phyloP scores from a whole-genome alignment of 345 rosid genomes.

The Eutrema japonicum region DNA sequence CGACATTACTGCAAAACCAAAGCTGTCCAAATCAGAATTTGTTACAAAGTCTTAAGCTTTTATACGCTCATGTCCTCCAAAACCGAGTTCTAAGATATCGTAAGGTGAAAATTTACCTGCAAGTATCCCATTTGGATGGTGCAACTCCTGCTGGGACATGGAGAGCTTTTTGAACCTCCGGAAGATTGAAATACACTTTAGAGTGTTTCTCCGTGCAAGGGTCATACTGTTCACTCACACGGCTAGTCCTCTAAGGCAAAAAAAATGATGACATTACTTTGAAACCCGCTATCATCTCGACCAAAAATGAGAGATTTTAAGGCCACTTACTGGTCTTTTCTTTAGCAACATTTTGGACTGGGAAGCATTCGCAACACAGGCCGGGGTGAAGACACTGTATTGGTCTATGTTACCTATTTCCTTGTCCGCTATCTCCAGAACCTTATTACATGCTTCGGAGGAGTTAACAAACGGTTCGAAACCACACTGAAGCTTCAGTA shows the following conservation, averaged over 20 bases:
- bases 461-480: slow-evolving; percentile 66
- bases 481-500: slow-evolving; percentile 70
- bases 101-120: slow-evolving; percentile 59
- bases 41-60: slow-evolving; percentile 14
- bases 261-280: slow-evolving; percentile 17
- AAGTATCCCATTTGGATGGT: slow-evolving; percentile 82
- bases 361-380: slow-evolving; percentile 62
- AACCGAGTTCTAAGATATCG: background rate
- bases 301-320: background rate
- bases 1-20: slow-evolving; percentile 52
- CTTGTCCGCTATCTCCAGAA: slow-evolving; percentile 58
- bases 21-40: slow-evolving; percentile 12
- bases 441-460: slow-evolving; percentile 60
- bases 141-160: slow-evolving; percentile 70
- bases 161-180: slow-evolving; percentile 81
- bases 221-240: slow-evolving; percentile 73
- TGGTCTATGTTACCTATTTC: slow-evolving; percentile 87
- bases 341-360: slow-evolving; percentile 58
- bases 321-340: slow-evolving; percentile 63
- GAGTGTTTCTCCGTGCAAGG: slow-evolving; percentile 94
- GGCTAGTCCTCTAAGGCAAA: slow-evolving; percentile 56
- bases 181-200: slow-evolving; percentile 73
- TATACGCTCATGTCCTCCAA: background rate
- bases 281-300: background rate
- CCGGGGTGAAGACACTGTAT: slow-evolving; percentile 83